Evolutionary conservation across 331 rosid genomes (phyloP).

Genomic region (Malus hybrid): DNA sequence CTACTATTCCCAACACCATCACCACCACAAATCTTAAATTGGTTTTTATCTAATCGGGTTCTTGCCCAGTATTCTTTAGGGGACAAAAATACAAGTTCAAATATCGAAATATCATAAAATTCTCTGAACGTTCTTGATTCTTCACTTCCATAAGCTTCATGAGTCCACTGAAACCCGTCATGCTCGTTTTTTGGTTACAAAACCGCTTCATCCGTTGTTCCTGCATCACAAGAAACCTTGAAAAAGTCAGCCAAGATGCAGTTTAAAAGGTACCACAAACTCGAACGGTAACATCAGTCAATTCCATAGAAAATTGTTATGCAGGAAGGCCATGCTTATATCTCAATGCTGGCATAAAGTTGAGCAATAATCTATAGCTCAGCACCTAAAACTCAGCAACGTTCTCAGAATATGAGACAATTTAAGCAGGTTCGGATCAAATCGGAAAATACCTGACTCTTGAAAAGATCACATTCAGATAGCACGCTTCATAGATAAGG

Average conservation of each 20-base stretch:
- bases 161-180: neutral
- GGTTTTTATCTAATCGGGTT: slow-evolving; percentile 16
- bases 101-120: slow-evolving; percentile 5
- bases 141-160: slow-evolving; percentile 18
- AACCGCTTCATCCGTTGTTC: neutral
- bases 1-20: slow-evolving; percentile 29
- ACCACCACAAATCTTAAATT: slow-evolving; percentile 21
- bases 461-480: too few relatives aligned
- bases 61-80: slow-evolving; percentile 31
- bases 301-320: neutral
- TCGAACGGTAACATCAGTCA: neutral
- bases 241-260: neutral
- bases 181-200: neutral
- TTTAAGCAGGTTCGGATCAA: too few relatives aligned
- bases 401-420: neutral
- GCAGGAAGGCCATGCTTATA: neutral
- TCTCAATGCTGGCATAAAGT: too few relatives aligned
- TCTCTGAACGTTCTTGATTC: slow-evolving; percentile 4
- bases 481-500: too few relatives aligned
- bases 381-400: too few relatives aligned
- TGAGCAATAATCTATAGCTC: too few relatives aligned
- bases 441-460: too few relatives aligned
- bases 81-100: neutral
- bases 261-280: neutral
- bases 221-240: slow-evolving; percentile 19